Evolutionary conservation across 2,329 filamentous ascomycete genomes (phyloP).

Genomic region (Dactylellina cionopaga): DNA sequence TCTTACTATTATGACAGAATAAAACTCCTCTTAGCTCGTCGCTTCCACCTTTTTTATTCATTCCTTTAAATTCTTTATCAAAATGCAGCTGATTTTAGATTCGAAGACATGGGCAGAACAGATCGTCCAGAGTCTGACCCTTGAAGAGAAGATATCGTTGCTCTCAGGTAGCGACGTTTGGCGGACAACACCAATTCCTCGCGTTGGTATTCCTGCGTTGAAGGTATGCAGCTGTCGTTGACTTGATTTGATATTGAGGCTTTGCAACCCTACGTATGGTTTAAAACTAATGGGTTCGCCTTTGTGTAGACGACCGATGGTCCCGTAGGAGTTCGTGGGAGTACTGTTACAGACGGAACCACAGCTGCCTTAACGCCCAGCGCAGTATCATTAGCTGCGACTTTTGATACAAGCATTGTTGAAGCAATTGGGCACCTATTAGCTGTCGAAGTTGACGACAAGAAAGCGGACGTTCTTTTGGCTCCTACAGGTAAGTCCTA

Average conservation of each 20-base stretch:
- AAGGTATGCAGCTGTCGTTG: slow-evolving; percentile 54
- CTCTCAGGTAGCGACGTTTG: slow-evolving; percentile 57
- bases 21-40: slow-evolving; percentile 31
- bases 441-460: slow-evolving; percentile 57
- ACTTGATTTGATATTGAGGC: neutral
- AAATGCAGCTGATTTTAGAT: slow-evolving; percentile 56
- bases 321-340: slow-evolving; percentile 58
- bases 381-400: slow-evolving; percentile 57
- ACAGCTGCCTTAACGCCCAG: slow-evolving; percentile 58
- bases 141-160: slow-evolving; percentile 59
- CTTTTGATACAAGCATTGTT: slow-evolving; percentile 57
- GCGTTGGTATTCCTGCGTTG: slow-evolving; percentile 57
- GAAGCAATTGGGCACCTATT: slow-evolving; percentile 56
- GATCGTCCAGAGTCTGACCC: slow-evolving; percentile 56
- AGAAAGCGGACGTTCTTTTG: slow-evolving; percentile 58
- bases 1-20: slow-evolving; percentile 44
- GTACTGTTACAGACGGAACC: slow-evolving; percentile 57
- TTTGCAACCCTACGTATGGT: neutral
- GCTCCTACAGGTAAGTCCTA: slow-evolving; percentile 56
- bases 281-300: neutral
- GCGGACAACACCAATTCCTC: slow-evolving; percentile 56
- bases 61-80: slow-evolving; percentile 46
- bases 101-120: slow-evolving; percentile 57
- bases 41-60: slow-evolving; percentile 38
- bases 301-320: slow-evolving; percentile 57